These are phyloP conservation scores for Eremothecium sinecaudum DNA, from an alignment of 1,139 yeast genomes.

Conservation along the genomic window DNA sequence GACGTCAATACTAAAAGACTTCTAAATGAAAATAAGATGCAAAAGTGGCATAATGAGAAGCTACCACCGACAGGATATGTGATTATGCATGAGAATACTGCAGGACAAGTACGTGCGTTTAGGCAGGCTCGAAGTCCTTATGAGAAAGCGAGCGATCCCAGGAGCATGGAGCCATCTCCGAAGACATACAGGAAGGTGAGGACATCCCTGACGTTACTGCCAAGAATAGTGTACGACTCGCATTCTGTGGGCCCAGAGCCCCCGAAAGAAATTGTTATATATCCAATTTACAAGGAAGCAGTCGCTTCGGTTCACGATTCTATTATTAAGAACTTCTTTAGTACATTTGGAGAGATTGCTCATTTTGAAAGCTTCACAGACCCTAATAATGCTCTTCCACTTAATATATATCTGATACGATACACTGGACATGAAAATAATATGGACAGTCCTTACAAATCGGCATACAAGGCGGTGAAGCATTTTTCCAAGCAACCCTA, in stretches of 20 bases:
- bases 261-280: conserved; percentile 55
- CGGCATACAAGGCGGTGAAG: conserved; percentile 38
- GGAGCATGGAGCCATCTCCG: conserved; percentile 19
- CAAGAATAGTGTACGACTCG: conserved; percentile 52
- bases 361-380: conserved; percentile 57
- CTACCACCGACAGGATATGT: conserved; percentile 53
- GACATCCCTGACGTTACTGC: conserved; percentile 37
- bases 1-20: conserved; percentile 19
- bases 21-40: conserved; percentile 20
- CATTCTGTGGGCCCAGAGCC: conserved; percentile 75
- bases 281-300: conserved; percentile 47
- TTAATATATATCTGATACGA: conserved; percentile 60
- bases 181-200: conserved; percentile 29
- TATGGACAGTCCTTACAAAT: conserved; percentile 35
- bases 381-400: conserved; percentile 68
- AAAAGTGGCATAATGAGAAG: conserved; percentile 21
- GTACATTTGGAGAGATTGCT: conserved; percentile 50
- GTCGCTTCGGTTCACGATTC: conserved; percentile 17
- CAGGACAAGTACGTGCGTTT: conserved; percentile 34
- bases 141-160: conserved; percentile 34
- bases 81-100: conserved; percentile 33
- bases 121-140: conserved; percentile 18
- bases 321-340: conserved; percentile 43
- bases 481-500: conserved; percentile 29
- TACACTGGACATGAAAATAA: conserved; percentile 47